Percentiles rank a stretch among this genome's conserved stretches.
Evolutionary conservation across 148 eudicot species (phyloP).

Genomic region (Cornus kousa): DNA sequence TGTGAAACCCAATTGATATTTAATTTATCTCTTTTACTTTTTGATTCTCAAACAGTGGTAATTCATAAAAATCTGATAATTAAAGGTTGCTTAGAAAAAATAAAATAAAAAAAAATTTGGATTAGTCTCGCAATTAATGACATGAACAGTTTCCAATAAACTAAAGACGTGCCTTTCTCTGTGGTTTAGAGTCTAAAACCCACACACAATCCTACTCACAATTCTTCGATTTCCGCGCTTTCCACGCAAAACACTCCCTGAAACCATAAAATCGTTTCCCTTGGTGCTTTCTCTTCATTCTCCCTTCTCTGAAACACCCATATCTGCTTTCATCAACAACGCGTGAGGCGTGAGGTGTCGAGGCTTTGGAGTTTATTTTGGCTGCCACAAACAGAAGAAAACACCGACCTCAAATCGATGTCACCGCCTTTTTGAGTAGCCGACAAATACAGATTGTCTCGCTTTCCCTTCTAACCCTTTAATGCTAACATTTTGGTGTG

Average conservation of each 20-base stretch:
- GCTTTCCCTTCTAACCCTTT: not conserved
- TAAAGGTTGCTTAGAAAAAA: too few relatives aligned
- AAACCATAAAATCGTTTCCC: not conserved
- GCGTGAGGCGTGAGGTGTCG: constrained; percentile 2
- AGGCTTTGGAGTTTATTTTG: not conserved
- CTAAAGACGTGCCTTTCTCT: too few relatives aligned
- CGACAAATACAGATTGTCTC: constrained; percentile 11
- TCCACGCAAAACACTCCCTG: not conserved
- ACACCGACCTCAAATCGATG: not conserved
- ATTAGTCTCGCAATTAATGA: too few relatives aligned
- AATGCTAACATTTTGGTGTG: constrained; percentile 7
- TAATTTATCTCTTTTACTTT: too few relatives aligned
- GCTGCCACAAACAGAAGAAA: not conserved
- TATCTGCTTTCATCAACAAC: not conserved
- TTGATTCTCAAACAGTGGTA: too few relatives aligned
- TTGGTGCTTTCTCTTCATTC: not conserved
- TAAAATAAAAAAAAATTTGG: too few relatives aligned
- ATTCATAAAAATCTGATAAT: too few relatives aligned
- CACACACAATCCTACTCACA: too few relatives aligned
- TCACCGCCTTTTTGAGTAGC: constrained; percentile 1
- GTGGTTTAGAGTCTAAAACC: too few relatives aligned
- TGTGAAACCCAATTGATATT: too few relatives aligned
- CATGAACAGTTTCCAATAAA: too few relatives aligned
- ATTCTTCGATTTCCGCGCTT: not conserved
- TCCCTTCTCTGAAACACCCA: not conserved